Percentiles rank a stretch among this genome's conserved stretches.
Evolutionary conservation across 345 rosid species (phyloP).

Genomic region (Bruguiera gymnorhiza): DNA sequence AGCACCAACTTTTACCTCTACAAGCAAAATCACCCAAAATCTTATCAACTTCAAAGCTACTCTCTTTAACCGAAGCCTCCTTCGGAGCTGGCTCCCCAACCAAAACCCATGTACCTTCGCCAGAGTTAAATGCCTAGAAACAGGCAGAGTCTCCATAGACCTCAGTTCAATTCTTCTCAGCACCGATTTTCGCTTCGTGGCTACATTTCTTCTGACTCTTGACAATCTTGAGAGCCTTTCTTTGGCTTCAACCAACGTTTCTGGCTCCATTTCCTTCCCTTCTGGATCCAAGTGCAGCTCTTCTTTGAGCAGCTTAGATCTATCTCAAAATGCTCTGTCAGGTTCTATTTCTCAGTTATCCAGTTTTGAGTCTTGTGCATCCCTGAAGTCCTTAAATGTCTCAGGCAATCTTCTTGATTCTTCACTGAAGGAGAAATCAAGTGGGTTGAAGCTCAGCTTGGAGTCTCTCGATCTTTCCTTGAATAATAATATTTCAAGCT

Average conservation of each 20-base stretch:
- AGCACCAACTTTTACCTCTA: conserved; percentile 8
- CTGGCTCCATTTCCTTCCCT: conserved; percentile 58
- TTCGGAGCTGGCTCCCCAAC: conserved; percentile 54
- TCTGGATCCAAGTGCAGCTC: conserved; percentile 65
- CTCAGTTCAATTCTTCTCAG: conserved; percentile 38
- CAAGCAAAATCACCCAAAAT: conserved; percentile 40
- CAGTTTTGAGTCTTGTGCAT: conserved; percentile 47
- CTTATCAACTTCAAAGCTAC: conserved; percentile 63
- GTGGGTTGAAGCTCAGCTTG: conserved; percentile 51
- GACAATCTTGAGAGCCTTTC: conserved; percentile 50
- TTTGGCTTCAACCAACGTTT: conserved; percentile 43
- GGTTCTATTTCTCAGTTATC: conserved; percentile 56
- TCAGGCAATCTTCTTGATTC: conserved; percentile 55
- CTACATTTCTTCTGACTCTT: conserved; percentile 53
- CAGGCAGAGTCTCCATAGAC: conserved; percentile 51
- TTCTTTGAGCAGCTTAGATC: conserved; percentile 59
- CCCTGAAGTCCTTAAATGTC: conserved; percentile 51
- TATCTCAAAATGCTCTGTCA: conserved; percentile 57
- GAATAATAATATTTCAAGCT: conserved; percentile 51
- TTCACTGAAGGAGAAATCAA: conserved; percentile 30
- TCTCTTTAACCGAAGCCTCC: conserved; percentile 42
- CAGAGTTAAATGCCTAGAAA: conserved; percentile 64
- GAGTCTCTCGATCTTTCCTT: conserved; percentile 73
- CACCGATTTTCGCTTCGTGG: conserved; percentile 55
- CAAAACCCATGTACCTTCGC: conserved; percentile 62